A percentile compares a stretch with the other conserved stretches of the same genome.
Evolutionary conservation across 495 filamentous ascomycete species (phyloP).

Genomic region (Bryoglossum gracile): DNA sequence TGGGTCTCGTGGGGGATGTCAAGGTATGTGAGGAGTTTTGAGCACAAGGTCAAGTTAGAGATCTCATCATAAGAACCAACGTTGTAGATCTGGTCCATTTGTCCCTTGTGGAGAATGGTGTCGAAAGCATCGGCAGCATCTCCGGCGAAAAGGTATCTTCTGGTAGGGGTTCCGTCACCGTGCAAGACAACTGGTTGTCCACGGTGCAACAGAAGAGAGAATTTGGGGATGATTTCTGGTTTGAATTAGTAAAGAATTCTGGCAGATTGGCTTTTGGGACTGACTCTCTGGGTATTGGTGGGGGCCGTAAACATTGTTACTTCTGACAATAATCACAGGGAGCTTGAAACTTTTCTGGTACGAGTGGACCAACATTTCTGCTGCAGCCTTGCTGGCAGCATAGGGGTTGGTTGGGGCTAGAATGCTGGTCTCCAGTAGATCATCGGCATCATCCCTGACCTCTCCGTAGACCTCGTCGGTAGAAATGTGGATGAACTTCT

Average conservation of each 20-base stretch:
- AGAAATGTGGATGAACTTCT: conserved; percentile 62
- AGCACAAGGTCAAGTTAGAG: conserved; percentile 53
- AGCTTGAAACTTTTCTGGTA: conserved; percentile 67
- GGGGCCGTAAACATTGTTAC: conserved; percentile 76
- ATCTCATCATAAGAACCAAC: conserved; percentile 62
- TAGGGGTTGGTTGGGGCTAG: conserved; percentile 72
- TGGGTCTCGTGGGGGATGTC: conserved; percentile 33
- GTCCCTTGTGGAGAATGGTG: conserved; percentile 65
- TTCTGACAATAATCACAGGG: conserved; percentile 61
- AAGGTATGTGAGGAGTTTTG: conserved; percentile 47
- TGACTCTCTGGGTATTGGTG: conserved; percentile 74
- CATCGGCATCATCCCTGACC: conserved; percentile 52
- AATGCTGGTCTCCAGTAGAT: conserved; percentile 53
- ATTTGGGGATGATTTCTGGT: conserved; percentile 70
- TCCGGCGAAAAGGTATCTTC: conserved; percentile 62
- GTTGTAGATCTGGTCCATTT: conserved; percentile 64
- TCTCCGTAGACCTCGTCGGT: conserved; percentile 78
- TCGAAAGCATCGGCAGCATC: conserved; percentile 75
- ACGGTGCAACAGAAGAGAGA: conserved; percentile 55
- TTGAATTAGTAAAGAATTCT: conserved; percentile 18
- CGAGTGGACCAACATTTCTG: conserved; percentile 72
- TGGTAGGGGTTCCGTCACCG: conserved; percentile 58
- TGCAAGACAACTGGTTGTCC: conserved; percentile 55
- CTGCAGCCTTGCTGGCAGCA: conserved; percentile 68
- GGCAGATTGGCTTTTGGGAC: conserved; percentile 18